phyloP scores from a whole-genome alignment of 2,329 filamentous ascomycete species.

The Colletotrichum abscissum region DNA sequence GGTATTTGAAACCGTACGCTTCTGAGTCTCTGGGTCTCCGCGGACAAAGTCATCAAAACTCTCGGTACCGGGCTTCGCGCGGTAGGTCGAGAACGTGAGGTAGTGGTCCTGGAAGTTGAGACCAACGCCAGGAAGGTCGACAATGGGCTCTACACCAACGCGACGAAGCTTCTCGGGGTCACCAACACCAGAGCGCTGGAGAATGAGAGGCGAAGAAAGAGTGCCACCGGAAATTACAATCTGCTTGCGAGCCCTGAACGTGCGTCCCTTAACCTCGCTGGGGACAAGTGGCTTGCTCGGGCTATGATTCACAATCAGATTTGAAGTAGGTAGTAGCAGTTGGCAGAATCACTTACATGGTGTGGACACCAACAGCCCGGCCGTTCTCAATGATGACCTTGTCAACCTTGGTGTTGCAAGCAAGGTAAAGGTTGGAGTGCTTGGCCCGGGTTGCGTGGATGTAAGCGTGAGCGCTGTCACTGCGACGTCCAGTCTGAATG shows the following conservation, averaged over 20 bases:
- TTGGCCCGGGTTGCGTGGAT: constrained; percentile 80
- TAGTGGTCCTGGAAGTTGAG: constrained; percentile 84
- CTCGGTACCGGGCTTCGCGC: constrained; percentile 80
- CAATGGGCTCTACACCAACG: constrained; percentile 74
- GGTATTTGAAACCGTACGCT: constrained; percentile 53
- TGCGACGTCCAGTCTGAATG: constrained; percentile 73
- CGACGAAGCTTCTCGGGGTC: constrained; percentile 77
- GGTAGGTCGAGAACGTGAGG: constrained; percentile 76
- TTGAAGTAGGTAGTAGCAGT: too few relatives aligned
- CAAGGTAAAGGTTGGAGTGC: constrained; percentile 77
- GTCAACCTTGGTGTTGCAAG: constrained; percentile 82
- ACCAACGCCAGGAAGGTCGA: constrained; percentile 79
- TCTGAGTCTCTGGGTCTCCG: constrained; percentile 78
- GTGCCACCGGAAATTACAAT: constrained; percentile 80
- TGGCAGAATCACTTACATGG: constrained; percentile 59
- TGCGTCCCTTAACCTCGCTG: constrained; percentile 59
- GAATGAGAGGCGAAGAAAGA: constrained; percentile 78
- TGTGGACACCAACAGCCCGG: constrained; percentile 77
- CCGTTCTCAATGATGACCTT: constrained; percentile 81
- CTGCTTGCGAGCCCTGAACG: constrained; percentile 77
- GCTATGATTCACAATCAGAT: constrained; percentile 38
- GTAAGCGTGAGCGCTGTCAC: constrained; percentile 82
- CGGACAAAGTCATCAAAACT: constrained; percentile 85
- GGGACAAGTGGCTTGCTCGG: constrained; percentile 75
- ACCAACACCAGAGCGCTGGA: constrained; percentile 80